Conservation (phyloP, 2,329 filamentous ascomycete genomes). For the Penicillium sp. region DNA sequence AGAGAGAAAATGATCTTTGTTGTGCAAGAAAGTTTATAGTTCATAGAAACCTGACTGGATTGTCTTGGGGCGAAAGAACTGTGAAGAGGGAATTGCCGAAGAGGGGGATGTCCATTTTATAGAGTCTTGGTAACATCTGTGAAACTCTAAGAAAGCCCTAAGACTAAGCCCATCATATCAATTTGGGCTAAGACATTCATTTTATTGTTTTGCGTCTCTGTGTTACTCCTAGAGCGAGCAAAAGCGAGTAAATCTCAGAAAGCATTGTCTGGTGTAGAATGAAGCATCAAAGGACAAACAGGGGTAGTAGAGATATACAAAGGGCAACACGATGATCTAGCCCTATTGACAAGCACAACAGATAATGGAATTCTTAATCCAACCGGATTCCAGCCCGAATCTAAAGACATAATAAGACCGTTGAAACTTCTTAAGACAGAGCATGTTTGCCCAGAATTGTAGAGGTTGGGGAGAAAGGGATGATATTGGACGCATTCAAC, state of each 20-base stretch:
- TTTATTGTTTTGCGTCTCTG: not conserved
- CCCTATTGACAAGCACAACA: slow-evolving; percentile 8
- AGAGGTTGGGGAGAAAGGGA: slow-evolving; percentile 13
- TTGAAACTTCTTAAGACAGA: slow-evolving; percentile 5
- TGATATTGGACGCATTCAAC: slow-evolving; percentile 12
- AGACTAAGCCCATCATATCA: slow-evolving; percentile 6
- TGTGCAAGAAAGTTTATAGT: not conserved
- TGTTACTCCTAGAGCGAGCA: not conserved
- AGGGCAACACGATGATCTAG: slow-evolving; percentile 1
- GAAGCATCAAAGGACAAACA: not conserved
- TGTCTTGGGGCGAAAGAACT: slow-evolving; percentile 6
- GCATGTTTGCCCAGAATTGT: not conserved
- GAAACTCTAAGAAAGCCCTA: not conserved
- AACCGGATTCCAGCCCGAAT: slow-evolving; percentile 11
- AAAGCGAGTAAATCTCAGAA: not conserved
- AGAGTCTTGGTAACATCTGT: not conserved
- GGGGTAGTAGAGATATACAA: not conserved
- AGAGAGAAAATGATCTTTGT: not conserved
- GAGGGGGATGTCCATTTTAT: slow-evolving; percentile 1
- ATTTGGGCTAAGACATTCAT: slow-evolving; percentile 5
- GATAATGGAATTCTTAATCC: slow-evolving; percentile 17
- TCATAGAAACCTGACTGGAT: not conserved
- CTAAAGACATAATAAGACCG: slow-evolving; percentile 11
- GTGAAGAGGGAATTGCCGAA: slow-evolving; percentile 5
- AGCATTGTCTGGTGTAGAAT: not conserved